phyloP scores from a whole-genome alignment of 768 basidiomycete genomes.

The Tephrocybe sp. region DNA sequence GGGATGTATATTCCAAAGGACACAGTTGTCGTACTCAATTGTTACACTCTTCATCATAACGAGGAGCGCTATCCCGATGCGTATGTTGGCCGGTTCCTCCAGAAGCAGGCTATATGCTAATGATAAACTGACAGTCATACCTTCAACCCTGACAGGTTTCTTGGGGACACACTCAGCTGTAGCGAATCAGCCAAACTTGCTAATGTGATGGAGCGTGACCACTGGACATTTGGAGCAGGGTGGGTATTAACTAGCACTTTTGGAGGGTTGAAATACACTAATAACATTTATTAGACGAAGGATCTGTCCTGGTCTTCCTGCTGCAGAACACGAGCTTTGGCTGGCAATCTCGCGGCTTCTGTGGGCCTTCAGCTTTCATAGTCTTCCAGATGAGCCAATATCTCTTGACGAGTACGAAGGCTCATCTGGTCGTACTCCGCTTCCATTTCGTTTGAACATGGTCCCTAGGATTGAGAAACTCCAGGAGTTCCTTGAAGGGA shows the following conservation, averaged over 20 bases:
- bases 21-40: constrained; percentile 37
- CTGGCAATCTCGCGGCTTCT: constrained; percentile 33
- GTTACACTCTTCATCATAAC: constrained; percentile 35
- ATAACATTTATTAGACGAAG: constrained; percentile 41
- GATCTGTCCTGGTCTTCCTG: constrained; percentile 42
- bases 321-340: constrained; percentile 44
- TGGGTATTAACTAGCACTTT: too few relatives aligned
- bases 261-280: too few relatives aligned
- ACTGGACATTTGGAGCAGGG: constrained; percentile 44
- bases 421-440: constrained; percentile 39
- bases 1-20: constrained; percentile 40
- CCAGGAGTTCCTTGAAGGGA: constrained; percentile 16
- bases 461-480: constrained; percentile 27
- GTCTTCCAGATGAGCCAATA: constrained; percentile 39
- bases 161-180: constrained; percentile 33
- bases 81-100: too few relatives aligned
- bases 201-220: neutral
- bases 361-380: constrained; percentile 38
- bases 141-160: constrained; percentile 39
- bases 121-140: too few relatives aligned
- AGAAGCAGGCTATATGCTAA: too few relatives aligned
- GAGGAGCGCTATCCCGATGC: constrained; percentile 37
- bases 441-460: constrained; percentile 36
- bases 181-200: constrained; percentile 36
- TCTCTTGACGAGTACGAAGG: constrained; percentile 45